Evolutionary conservation across 495 filamentous ascomycete genomes (phyloP).

Genomic region (Evernia prunastri): DNA sequence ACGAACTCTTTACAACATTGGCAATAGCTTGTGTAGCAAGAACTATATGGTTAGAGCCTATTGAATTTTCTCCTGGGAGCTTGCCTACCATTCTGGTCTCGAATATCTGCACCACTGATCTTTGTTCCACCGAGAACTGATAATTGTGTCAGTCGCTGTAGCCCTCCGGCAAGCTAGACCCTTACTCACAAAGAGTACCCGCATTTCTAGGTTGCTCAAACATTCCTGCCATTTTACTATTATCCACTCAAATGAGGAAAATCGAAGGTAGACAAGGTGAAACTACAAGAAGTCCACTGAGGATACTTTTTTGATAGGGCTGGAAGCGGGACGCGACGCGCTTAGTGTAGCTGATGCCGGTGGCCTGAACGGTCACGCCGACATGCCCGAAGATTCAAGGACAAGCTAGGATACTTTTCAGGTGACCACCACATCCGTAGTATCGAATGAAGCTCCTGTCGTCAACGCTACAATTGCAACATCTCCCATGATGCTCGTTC

Average conservation of each 20-base stretch:
- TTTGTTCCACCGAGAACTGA: slow-evolving; percentile 26
- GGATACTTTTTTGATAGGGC: slow-evolving; percentile 14
- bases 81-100: slow-evolving; percentile 90
- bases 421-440: not conserved
- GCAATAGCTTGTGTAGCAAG: slow-evolving; percentile 93
- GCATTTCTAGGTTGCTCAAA: slow-evolving; percentile 83
- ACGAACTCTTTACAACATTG: slow-evolving; percentile 98
- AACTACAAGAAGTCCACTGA: not conserved
- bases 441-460: not conserved
- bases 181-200: slow-evolving; percentile 58
- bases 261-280: not conserved
- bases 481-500: not conserved
- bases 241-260: not conserved
- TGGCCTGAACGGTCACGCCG: not conserved
- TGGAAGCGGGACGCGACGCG: slow-evolving; percentile 7
- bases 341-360: not conserved
- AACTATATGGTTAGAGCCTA: slow-evolving; percentile 47
- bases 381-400: too few relatives aligned
- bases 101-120: slow-evolving; percentile 83
- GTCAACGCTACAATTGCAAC: not conserved
- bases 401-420: not conserved
- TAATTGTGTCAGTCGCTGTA: not conserved
- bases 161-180: not conserved
- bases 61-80: slow-evolving; percentile 24
- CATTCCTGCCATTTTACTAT: slow-evolving; percentile 66